Evolutionary conservation across 1,139 yeast genomes (phyloP).

Genomic region (Magnusiomyces fungicola): DNA sequence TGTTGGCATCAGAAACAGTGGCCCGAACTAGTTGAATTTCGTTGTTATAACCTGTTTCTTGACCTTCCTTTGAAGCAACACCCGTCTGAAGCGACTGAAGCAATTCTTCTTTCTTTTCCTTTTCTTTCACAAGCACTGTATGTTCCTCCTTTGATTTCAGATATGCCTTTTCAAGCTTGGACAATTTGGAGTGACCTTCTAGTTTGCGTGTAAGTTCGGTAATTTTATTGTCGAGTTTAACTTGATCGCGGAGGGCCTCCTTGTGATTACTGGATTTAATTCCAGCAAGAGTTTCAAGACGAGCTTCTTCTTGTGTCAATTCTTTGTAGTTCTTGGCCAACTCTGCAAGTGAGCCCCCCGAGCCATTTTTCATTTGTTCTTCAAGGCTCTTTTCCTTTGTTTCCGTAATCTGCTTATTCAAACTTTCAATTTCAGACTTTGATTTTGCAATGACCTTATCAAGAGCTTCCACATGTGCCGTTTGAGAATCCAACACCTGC

Average conservation of each 20-base stretch:
- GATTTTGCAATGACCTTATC: conserved; percentile 39
- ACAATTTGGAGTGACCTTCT: too few species aligned
- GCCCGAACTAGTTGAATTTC: conserved; percentile 65
- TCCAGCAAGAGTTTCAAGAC: conserved; percentile 59
- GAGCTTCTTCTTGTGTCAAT: conserved; percentile 59
- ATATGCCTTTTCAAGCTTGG: conserved; percentile 37
- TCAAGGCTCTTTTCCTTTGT: conserved; percentile 50
- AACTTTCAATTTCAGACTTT: conserved; percentile 48
- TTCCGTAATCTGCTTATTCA: conserved; percentile 54
- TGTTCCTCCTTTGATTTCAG: conserved; percentile 40
- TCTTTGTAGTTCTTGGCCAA: conserved; percentile 54
- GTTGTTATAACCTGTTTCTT: conserved; percentile 72
- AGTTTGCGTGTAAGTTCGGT: too few species aligned
- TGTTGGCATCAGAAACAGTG: conserved; percentile 47
- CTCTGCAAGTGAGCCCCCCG: conserved; percentile 54
- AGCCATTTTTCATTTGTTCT: conserved; percentile 59
- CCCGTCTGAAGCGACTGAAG: conserved; percentile 84
- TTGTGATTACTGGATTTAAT: too few species aligned
- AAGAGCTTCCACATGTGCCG: conserved; percentile 35
- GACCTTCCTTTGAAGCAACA: conserved; percentile 72
- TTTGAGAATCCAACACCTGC: conserved; percentile 33
- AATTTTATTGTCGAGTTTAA: too few species aligned
- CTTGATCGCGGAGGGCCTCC: too few species aligned
- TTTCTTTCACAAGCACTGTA: conserved; percentile 41
- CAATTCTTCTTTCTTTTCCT: conserved; percentile 65